Evolutionary conservation across 495 filamentous ascomycete species (phyloP).

Genomic region (Neurospora tetrasperma): DNA sequence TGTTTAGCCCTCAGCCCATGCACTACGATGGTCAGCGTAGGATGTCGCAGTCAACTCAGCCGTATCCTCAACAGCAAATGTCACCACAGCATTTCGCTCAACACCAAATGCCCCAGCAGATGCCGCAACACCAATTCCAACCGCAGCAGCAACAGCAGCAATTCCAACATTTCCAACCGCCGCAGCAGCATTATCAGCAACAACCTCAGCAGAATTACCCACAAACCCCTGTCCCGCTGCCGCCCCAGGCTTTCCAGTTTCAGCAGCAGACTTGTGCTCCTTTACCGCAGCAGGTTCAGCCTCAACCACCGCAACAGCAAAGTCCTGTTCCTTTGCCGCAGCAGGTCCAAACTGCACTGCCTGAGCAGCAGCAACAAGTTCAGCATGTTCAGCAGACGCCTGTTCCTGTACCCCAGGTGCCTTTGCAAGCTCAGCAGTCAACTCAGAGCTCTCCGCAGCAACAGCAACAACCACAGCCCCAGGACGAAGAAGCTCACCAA

Average conservation of each 20-base stretch:
- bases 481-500: conserved; percentile 4
- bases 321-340: conserved; percentile 4
- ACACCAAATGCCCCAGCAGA: conserved; percentile 4
- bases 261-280: not conserved
- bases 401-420: not conserved
- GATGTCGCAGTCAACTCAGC: not conserved
- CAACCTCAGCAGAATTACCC: not conserved
- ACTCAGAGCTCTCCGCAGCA: conserved; percentile 2
- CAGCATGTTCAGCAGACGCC: not conserved
- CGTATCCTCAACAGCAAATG: not conserved
- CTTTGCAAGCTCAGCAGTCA: not conserved
- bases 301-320: not conserved
- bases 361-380: not conserved
- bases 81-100: not conserved
- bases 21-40: not conserved
- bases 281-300: not conserved
- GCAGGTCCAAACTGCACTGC: not conserved
- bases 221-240: conserved; percentile 1
- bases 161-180: not conserved
- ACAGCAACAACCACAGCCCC: conserved; percentile 7
- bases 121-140: conserved; percentile 5
- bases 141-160: not conserved
- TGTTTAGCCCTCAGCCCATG: not conserved
- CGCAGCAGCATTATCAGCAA: not conserved
- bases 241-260: not conserved